Percentiles rank a stretch among this genome's conserved stretches.
phyloP scores from a whole-genome alignment of 495 filamentous ascomycete species.

The Amphirosellinia nigrospora region DNA sequence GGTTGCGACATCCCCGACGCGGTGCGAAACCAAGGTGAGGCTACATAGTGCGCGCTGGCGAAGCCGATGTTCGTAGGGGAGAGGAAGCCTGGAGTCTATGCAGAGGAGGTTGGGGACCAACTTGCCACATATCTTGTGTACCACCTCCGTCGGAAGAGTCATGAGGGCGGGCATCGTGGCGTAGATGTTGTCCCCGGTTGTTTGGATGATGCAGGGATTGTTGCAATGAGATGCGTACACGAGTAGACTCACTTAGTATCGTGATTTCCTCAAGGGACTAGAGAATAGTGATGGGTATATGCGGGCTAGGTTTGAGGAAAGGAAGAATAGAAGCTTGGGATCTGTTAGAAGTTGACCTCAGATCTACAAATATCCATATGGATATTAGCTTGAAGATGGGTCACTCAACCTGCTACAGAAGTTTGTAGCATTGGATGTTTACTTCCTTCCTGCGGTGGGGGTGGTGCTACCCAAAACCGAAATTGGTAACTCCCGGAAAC shows the following conservation, averaged over 20 bases:
- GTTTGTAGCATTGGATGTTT: background rate
- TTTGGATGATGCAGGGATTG: background rate
- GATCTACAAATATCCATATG: background rate
- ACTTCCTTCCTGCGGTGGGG: background rate
- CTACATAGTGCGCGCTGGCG: background rate
- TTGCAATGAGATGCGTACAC: background rate
- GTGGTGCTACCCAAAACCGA: background rate
- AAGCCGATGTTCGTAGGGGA: background rate
- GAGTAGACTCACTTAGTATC: background rate
- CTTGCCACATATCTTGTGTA: background rate
- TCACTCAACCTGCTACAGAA: background rate
- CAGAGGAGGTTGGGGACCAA: background rate
- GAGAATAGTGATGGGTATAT: too few relatives aligned
- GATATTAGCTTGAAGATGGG: background rate
- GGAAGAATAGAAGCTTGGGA: background rate
- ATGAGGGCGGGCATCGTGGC: background rate
- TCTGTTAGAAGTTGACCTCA: background rate
- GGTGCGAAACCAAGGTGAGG: background rate
- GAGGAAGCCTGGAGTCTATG: background rate
- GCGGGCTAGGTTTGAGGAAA: background rate
- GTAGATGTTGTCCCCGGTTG: background rate
- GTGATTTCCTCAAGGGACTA: background rate
- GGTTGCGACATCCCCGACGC: background rate
- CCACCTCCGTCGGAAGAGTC: background rate
- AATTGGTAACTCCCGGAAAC: background rate